Conservation (phyloP, 2,329 filamentous ascomycete species). For the Juglanconis juglandina region DNA sequence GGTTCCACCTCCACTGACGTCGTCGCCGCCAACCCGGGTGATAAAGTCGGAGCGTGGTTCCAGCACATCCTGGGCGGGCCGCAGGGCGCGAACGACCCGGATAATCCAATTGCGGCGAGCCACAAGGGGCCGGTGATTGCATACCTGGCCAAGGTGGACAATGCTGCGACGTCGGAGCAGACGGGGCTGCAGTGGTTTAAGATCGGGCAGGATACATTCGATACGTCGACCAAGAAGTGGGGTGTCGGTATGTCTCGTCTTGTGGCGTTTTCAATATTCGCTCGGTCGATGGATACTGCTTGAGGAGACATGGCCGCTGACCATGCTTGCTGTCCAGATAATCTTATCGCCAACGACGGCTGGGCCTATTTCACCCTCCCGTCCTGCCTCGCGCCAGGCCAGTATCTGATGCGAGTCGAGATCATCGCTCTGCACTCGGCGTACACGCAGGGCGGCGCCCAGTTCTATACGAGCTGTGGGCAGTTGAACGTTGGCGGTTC, state of each 20-base stretch:
- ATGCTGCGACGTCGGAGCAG: conserved; percentile 42
- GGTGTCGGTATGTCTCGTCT: conserved; percentile 31
- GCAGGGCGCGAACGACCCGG: conserved; percentile 45
- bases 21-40: conserved; percentile 47
- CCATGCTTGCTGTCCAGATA: conserved; percentile 24
- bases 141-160: conserved; percentile 51
- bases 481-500: conserved; percentile 38
- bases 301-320: neutral
- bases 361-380: conserved; percentile 50
- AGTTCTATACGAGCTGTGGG: conserved; percentile 44
- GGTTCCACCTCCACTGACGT: conserved; percentile 39
- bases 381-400: conserved; percentile 47
- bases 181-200: conserved; percentile 51
- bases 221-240: conserved; percentile 41
- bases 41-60: conserved; percentile 49
- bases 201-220: conserved; percentile 48
- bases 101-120: conserved; percentile 52
- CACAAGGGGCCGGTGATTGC: conserved; percentile 54
- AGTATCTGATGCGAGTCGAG: conserved; percentile 55
- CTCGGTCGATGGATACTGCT: no score
- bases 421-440: conserved; percentile 52
- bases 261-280: no score
- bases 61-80: conserved; percentile 53
- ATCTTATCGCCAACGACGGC: conserved; percentile 39
- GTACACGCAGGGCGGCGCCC: conserved; percentile 31